Base-by-base conservation (phyloP, 2,329 filamentous ascomycete genomes). In the Thelonectria olida region DNA sequence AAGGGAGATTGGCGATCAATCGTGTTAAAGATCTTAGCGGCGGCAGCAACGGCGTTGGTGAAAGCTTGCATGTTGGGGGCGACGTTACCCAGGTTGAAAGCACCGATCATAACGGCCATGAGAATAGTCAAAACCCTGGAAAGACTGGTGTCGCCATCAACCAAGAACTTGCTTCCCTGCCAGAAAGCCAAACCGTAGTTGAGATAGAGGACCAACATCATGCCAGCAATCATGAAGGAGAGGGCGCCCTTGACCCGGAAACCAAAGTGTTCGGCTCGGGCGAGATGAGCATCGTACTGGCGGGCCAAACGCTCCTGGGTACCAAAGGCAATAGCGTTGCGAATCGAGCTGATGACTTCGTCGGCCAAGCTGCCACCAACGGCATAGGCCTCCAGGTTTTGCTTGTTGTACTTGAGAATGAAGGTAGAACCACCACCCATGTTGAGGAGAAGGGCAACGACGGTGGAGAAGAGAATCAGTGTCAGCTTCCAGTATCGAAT, bases 401-500 rank as follows among this genome's bases (percentile, higher is more conserved):
- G 81, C 78, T 93, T 95, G 78, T 90, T 94, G 77, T 86, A 95
- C 75, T 89, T 92, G 74, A 97, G 82, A 70, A 97, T 90, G 71
- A 93, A 92, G 3, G 79, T 81, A 5, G 91, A 92, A 13, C 91
- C 88, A 51, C 82, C 80, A 44, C 90, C 92, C 89, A 96, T 96
- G 66, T 90, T 84, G 13, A 92, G 64, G n/a, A 92, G 78, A 50
- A 98, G 87, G 2, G 93, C 92, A 42, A 95, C 81, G 63, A 98
- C 89, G 1, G 92, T 93, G 1, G 92, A 95, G 22, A 88, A 85
- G 38, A 97, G 85, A 68, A 99, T 97, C 52, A 97, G 80, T 0
- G 96, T 96, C 65, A 98, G 82, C 77, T 96, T 97, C 92, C 95
- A 97, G 77, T 91, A 96, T 72, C 92, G 92, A 77, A 95, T 79